Evolutionary conservation across 148 eudicot species (phyloP).

Genomic region (Chenopodium suecicum): DNA sequence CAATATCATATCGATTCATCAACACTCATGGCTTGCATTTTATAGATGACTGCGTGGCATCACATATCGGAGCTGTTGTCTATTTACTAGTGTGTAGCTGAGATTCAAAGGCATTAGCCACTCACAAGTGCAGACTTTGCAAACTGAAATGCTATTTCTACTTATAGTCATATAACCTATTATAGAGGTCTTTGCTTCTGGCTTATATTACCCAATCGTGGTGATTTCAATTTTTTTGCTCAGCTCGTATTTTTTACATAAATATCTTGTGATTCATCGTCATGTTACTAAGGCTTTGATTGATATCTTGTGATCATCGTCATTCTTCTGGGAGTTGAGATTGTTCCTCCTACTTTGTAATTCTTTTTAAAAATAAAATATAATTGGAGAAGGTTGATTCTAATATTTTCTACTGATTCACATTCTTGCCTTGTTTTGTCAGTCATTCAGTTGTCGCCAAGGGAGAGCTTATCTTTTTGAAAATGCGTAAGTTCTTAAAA

Average conservation of each 20-base stretch:
- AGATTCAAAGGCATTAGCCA: neutral
- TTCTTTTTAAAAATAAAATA: neutral
- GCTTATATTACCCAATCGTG: neutral
- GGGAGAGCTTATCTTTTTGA: conserved; percentile 66
- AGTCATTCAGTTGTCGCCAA: conserved; percentile 59
- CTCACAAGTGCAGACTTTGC: neutral
- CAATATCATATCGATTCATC: neutral
- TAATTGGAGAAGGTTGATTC: neutral
- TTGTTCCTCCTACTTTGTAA: neutral
- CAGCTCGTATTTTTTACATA: neutral
- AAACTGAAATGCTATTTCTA: neutral
- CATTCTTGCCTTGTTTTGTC: conserved; percentile 23
- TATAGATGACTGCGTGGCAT: neutral
- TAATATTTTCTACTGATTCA: neutral
- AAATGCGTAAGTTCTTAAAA: conserved; percentile 50
- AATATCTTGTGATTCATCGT: neutral
- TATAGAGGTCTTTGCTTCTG: neutral
- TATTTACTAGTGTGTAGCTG: neutral
- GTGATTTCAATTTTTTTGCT: neutral
- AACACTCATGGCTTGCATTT: neutral
- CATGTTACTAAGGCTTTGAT: neutral
- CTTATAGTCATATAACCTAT: neutral
- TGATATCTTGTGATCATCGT: neutral
- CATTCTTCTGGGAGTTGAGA: neutral
- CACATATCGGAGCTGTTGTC: neutral